Conservation (phyloP, 306 rosid species). For the Sicyos edulis region DNA sequence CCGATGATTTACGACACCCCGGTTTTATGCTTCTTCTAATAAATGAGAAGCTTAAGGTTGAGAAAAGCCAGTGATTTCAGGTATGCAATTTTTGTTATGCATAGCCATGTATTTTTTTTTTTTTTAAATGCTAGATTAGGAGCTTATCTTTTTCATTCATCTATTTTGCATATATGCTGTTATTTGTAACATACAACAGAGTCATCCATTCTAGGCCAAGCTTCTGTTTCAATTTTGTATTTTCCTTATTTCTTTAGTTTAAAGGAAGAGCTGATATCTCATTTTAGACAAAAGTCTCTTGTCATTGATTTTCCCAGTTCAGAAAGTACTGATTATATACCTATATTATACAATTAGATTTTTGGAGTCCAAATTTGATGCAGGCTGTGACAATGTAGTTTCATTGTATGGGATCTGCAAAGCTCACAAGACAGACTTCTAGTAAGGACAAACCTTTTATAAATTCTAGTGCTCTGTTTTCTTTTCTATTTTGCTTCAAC, state of each 20-base stretch:
- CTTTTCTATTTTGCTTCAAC: not conserved
- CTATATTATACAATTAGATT: not conserved
- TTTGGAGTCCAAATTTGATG: not conserved
- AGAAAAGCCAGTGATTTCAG: constrained; percentile 4
- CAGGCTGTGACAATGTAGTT: not conserved
- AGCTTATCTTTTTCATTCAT: not conserved
- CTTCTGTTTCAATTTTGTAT: not conserved
- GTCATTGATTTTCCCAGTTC: not conserved
- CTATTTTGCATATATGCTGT: not conserved
- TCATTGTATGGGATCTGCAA: not conserved
- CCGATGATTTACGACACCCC: not conserved
- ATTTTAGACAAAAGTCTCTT: not conserved
- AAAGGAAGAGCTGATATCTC: not conserved
- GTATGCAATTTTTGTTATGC: not conserved
- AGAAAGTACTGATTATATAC: not conserved
- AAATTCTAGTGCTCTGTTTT: too few species aligned
- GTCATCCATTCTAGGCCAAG: not conserved
- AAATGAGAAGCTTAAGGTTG: not conserved
- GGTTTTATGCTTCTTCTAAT: not conserved
- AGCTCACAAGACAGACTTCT: not conserved
- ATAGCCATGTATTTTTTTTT: not conserved
- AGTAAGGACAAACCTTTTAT: too few species aligned
- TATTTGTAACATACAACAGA: not conserved
- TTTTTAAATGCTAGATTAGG: too few species aligned
- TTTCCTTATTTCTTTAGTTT: not conserved